Percentiles rank a stretch among this genome's conserved stretches.
Evolutionary conservation across 805 yeast species (phyloP).

Genomic region (Priceomyces fermenticarens): DNA sequence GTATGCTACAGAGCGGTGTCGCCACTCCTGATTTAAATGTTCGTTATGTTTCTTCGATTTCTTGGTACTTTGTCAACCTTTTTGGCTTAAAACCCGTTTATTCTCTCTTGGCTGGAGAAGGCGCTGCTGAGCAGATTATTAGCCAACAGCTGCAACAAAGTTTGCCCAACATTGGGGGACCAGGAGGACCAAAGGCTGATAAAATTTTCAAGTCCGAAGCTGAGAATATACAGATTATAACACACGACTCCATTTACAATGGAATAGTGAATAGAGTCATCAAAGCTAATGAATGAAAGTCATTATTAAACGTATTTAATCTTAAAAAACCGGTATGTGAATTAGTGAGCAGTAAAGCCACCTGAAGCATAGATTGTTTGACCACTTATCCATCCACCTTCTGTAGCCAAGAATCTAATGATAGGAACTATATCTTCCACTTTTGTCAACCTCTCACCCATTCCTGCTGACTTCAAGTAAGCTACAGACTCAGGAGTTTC

Average conservation of each 20-base stretch:
- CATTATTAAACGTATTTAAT: no score
- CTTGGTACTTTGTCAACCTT: slow-evolving; percentile 92
- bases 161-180: slow-evolving; percentile 44
- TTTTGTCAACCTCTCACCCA: slow-evolving; percentile 52
- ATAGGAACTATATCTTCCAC: slow-evolving; percentile 63
- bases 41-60: slow-evolving; percentile 87
- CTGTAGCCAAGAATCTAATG: slow-evolving; percentile 55
- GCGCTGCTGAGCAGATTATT: slow-evolving; percentile 43
- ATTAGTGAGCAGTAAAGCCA: slow-evolving; percentile 61
- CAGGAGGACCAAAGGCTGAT: slow-evolving; percentile 61
- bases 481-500: slow-evolving; percentile 52
- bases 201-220: slow-evolving; percentile 67
- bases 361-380: slow-evolving; percentile 65
- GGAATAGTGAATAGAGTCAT: slow-evolving; percentile 60
- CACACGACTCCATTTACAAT: slow-evolving; percentile 49
- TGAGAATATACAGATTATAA: slow-evolving; percentile 65
- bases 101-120: slow-evolving; percentile 60
- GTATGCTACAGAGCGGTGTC: slow-evolving; percentile 88
- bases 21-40: slow-evolving; percentile 82
- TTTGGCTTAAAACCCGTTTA: slow-evolving; percentile 81
- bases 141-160: slow-evolving; percentile 40
- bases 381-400: slow-evolving; percentile 70
- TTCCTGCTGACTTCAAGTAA: slow-evolving; percentile 51
- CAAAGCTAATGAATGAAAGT: background rate
- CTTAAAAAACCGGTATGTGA: no score